Evolutionary conservation across 1,284 basidiomycete species (phyloP), one percentile per base, ranked within the genome.

Genomic region (Taiwanofungus camphoratus): DNA sequence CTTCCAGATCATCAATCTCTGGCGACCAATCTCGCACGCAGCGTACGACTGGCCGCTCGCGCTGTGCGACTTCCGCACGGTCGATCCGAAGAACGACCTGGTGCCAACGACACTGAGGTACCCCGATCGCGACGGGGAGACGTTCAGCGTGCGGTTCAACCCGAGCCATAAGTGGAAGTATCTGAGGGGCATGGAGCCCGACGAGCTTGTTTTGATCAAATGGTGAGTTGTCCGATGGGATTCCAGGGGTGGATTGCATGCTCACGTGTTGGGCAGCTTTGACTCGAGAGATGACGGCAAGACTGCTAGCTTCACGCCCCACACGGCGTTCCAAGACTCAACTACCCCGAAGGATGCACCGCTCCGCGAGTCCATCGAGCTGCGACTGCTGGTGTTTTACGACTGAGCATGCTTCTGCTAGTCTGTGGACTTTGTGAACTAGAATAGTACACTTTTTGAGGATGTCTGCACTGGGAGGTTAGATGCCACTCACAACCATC

Each of bases 1-100:
- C 18, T 77, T 75, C 63, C 81, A 85, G 57, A 77, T 85, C 41
- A 76, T 87, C 63, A 87, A 86, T 63, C 70, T 86, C 45, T 87
- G 83, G 83, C 64, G 81, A 6, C 82, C 82, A 1, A 78, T 86
- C 46, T 51, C 60, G 5, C 62, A 73, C 46, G 56, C 74, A 3
- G 76, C 79, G 7, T 58, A 64, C 27, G 81, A 84, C 54, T 71
- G 66, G 63, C 82, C 82, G 1, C 68, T 85, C 31, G 76, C 75
- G 1, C 63, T 84, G 4, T 82, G 79, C 52, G 83, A 87, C 53
- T 79, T 63, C 52, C 60, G 75, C 20, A 74, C 67, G 26, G 70
- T 86, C n/a, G 66, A 76, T 49, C 39, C 53, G 3, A 54, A 68
- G 48, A 59, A 61, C 15, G 77, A 81, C 52, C 59, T 76, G 8